Percentiles rank a stretch among this genome's conserved stretches.
phyloP scores from a whole-genome alignment of 176 grass and related monocot species.

The Hsuehochloa calcarea region DNA sequence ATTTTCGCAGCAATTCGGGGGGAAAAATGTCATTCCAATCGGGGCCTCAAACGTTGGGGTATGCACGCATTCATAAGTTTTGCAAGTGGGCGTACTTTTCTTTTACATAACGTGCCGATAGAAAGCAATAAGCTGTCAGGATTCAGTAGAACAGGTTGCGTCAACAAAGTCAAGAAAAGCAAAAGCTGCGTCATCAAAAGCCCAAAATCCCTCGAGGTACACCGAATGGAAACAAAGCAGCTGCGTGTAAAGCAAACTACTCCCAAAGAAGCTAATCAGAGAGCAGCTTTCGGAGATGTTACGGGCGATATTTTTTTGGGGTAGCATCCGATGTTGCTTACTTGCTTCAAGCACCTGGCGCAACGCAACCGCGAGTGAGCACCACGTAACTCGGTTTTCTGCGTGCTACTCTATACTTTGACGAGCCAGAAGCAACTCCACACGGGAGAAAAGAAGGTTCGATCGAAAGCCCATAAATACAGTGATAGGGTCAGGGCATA shows the following conservation, averaged over 20 bases:
- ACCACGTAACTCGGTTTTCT: too few species aligned
- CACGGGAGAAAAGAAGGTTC: not conserved
- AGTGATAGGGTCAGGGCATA: too few species aligned
- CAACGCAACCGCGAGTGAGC: too few species aligned
- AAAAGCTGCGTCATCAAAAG: conserved; percentile 14
- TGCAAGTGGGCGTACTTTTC: not conserved
- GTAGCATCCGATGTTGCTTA: not conserved
- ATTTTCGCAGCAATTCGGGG: too few species aligned
- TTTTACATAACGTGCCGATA: not conserved
- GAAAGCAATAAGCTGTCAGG: not conserved
- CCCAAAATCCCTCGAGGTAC: not conserved
- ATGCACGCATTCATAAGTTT: not conserved
- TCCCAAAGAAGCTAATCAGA: not conserved
- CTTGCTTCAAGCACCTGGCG: not conserved
- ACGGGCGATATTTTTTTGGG: not conserved
- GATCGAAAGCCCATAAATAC: not conserved
- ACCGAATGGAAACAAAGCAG: not conserved
- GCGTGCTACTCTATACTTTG: not conserved
- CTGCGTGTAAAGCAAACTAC: not conserved
- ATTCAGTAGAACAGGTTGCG: not conserved
- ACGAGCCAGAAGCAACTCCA: too few species aligned
- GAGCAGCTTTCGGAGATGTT: not conserved
- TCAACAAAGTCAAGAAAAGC: not conserved
- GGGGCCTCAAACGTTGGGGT: too few species aligned
- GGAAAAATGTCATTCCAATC: too few species aligned